Percentiles rank a stretch among this genome's conserved stretches.
Evolutionary conservation across 2,329 filamentous ascomycete genomes (phyloP).

Genomic region (Sclerotinia borealis): DNA sequence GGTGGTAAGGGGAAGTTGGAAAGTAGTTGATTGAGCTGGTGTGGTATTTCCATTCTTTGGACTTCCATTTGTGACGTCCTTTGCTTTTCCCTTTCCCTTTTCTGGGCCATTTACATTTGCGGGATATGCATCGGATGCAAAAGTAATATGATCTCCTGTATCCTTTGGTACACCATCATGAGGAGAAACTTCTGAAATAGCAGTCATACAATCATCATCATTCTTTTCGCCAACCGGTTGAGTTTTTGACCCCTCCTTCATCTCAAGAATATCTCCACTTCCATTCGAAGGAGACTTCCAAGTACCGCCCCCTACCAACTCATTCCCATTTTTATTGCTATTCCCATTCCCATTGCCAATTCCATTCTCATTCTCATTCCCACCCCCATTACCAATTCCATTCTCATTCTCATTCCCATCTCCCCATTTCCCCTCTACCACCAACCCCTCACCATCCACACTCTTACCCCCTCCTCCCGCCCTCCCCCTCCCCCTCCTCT

Average conservation of each 20-base stretch:
- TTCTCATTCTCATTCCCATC: neutral
- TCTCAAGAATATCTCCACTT: neutral
- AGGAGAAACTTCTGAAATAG: neutral
- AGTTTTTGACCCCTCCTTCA: neutral
- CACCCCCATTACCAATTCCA: neutral
- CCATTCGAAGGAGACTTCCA: neutral
- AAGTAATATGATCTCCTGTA: constrained; percentile 2
- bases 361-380: neutral
- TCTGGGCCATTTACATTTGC: neutral
- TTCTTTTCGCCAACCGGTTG: neutral
- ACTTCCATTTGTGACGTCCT: neutral
- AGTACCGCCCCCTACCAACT: too few species aligned
- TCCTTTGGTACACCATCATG: neutral
- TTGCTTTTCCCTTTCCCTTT: neutral
- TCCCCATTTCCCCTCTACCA: neutral
- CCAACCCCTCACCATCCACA: neutral
- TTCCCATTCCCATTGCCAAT: too few species aligned
- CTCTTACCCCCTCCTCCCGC: neutral
- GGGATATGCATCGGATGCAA: neutral
- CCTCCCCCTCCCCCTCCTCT: neutral
- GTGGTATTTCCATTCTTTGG: neutral
- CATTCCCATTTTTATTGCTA: too few species aligned
- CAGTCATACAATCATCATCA: neutral
- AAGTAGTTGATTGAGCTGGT: neutral
- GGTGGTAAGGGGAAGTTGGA: neutral